Base-by-base conservation (phyloP, 495 filamentous ascomycete species). In the Evernia prunastri region DNA sequence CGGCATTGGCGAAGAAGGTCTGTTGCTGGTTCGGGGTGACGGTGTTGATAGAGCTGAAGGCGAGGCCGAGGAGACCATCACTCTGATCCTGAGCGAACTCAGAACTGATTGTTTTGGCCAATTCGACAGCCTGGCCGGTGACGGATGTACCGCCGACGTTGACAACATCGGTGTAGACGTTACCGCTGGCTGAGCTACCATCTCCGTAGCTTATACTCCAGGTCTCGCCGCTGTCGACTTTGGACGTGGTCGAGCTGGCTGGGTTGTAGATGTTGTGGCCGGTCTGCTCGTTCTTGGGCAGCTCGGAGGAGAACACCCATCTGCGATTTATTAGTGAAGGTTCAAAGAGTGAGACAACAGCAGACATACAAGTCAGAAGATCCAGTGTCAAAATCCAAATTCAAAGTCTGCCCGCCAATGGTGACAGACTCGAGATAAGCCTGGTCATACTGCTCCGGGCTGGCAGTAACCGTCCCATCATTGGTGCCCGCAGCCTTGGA, bases 1-100 rank as follows among this genome's bases (percentile, higher is more conserved):
- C 81, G 58, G 89, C 77, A 70, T 92, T 92, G 63, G 89, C 88
- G 73, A 93, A 92, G 76, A 92, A 94, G 37, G 90, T 93, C 72
- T 85, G 84, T 71, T 91, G 87, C 66, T 79, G 79, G 20, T 79
- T 72, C 0, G 89, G 89, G 56, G 82, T 72, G 47, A 94, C 84
- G 37, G 83, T 87, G 77, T 92, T 96, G 75, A 93, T 80, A 25
- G 75, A 79, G 67, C 82, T 85, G 73, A 92, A 96, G 20, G 84
- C 88, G 29, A 94, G 81, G 35, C 90, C 90, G 31, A 94, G 77
- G 5, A 96, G 79, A n/a, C 90, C 90, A 69, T 90, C 86, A 59
- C 80, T 84, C 47, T 75, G 66, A 13, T 88, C 84, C 33, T 83
- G 69, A 39, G 86, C 72, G 72, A 95, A 92, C 10, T 82, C 80